Evolutionary conservation across 176 grass and related monocot genomes (phyloP), one percentile per base, ranked within the genome.

Genomic region (Ananas comosus): DNA sequence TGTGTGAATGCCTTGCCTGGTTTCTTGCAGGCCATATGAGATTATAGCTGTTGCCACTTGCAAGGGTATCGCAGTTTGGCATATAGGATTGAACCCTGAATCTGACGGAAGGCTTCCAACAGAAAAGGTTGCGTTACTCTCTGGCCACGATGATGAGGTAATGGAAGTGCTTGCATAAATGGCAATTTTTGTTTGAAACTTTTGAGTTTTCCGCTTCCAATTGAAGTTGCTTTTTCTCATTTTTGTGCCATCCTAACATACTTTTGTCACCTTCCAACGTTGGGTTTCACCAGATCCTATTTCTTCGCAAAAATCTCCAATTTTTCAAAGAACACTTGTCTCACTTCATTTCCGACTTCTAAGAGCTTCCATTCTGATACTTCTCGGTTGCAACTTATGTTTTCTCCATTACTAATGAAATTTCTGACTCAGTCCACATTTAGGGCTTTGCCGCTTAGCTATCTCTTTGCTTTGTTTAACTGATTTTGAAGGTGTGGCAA

Each of bases 11-110:
- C 54, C 14, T 59, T 12, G 54, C 63, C 64, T 12, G 10, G 42
- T 14, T 4, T 70, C 29, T 80, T 88, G 75, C 72, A 99, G 87
- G 84, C 78, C 85, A 71, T 99, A 93, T 69, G 94, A 99, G 22
- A 80, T 84, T 50, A 86, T 99, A 64, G 89, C 89, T 28, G 82
- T 94, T 86, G 89, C 90, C 64, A 99, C 86, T 73, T 73, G 72
- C 80, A 99, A 99, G 85, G 87, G 87, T 61, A 93, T 99, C 68
- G 75, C 84, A 65, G 81, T 99, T 70, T 99, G 90, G 90, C 87
- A 86, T 74, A 69, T 91, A 74, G 75, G 80, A 65, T 74, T 86
- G 68, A 81, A 82, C 27, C 74, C 66, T 51, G 89, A 89, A 12
- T 81, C 89, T 53, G 75, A 84, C 49, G 72, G 90, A 48, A 58